Base-by-base conservation (phyloP, 306 rosid species). In the Datisca glomerata region DNA sequence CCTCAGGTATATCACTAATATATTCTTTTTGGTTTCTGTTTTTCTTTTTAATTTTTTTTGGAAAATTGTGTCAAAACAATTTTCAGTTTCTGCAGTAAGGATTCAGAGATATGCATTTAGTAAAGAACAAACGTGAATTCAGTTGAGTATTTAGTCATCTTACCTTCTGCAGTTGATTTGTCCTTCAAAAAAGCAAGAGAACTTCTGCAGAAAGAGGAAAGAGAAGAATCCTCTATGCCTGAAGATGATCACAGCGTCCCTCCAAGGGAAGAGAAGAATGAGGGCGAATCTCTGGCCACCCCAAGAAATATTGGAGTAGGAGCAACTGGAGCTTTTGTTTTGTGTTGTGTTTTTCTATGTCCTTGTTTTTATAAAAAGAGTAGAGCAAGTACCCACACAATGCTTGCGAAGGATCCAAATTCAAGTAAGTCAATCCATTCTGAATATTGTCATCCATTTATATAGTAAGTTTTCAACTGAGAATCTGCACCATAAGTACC, bases 321-420 rank as follows among this genome's bases (percentile, higher is more conserved):
- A 52, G 72, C 76, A n/a, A 32, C 82, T 47, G 98, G 84, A 50
- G 65, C 59, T 43, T 50, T 78, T 40, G 56, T 91, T 29, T 61
- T 32, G 31, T 91, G 92, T 61, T 80, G 96, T 58, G 68, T 29
- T 49, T 55, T 73, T 56, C 57, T 91, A 15, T 91, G 92, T 47
- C 94, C 98, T 55, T 91, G 98, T 71, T 37, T 84, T 46, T 64
- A 51, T 54, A 56, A 48, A 61, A 84, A 75, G 60, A 41, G 60
- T 56, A 71, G 57, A 59, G 65, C 70, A 40, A 34, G 71, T 39
- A 28, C 66, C 43, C 78, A 78, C 41, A 24, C 55, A 49, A 78
- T 44, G 61, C 64, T 75, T 27, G 9, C 39, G 20, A 80, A 54
- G 76, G 96, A 85, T 12, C 61, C 67, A 25, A 27, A 24, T 56